Percentiles rank a stretch among this genome's conserved stretches.
Conservation (phyloP, 345 rosid genomes). For the Alliaria petiolata region DNA sequence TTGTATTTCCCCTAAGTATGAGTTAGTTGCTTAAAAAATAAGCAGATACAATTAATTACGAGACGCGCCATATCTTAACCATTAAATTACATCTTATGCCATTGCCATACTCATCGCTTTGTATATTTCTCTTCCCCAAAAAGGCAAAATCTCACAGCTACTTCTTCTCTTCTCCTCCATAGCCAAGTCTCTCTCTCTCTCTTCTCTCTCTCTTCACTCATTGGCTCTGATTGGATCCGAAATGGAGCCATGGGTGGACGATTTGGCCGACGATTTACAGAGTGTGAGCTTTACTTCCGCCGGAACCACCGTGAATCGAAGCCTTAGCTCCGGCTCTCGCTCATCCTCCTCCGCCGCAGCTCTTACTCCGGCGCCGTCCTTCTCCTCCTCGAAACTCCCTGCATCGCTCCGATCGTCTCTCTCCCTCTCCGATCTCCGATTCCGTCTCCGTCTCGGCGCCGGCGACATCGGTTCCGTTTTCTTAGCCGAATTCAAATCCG, state of each 20-base stretch:
- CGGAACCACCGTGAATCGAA: slow-evolving; percentile 63
- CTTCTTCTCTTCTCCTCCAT: slow-evolving; percentile 9
- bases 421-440: slow-evolving; percentile 70
- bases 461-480: slow-evolving; percentile 95
- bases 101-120: slow-evolving; percentile 4
- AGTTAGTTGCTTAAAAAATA: background rate
- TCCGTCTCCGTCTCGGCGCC: slow-evolving; percentile 82
- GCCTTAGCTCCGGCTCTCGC: slow-evolving; percentile 61
- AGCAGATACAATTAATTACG: slow-evolving; percentile 3
- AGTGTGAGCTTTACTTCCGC: slow-evolving; percentile 80
- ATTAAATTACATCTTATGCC: slow-evolving; percentile 21
- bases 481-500: slow-evolving; percentile 61
- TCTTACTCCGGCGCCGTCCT: slow-evolving; percentile 62
- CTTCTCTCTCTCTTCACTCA: background rate
- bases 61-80: background rate
- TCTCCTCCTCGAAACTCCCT: slow-evolving; percentile 49
- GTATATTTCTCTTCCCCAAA: slow-evolving; percentile 11
- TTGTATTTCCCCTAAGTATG: background rate
- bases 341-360: slow-evolving; percentile 70
- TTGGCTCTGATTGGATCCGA: slow-evolving; percentile 3
- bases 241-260: slow-evolving; percentile 78
- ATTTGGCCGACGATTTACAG: slow-evolving; percentile 81
- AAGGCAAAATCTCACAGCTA: slow-evolving; percentile 22
- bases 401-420: slow-evolving; percentile 39
- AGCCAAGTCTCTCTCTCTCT: background rate